Conservation (phyloP, 2,329 filamentous ascomycete species). For the Colletotrichum plurivorum region DNA sequence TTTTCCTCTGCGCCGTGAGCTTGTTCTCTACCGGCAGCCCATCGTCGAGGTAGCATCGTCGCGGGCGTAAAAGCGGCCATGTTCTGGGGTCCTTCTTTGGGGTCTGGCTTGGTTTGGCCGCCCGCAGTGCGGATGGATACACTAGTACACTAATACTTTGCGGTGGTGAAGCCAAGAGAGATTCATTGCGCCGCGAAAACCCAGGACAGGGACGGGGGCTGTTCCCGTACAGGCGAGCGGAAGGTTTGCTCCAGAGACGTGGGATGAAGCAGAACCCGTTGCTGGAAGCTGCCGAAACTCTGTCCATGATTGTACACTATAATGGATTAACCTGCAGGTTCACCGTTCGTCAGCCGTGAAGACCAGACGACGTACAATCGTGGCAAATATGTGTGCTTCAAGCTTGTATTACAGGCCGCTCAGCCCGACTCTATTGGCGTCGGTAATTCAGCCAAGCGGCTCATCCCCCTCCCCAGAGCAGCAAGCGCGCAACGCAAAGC, state of each 20-base stretch:
- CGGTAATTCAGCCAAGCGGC: not conserved
- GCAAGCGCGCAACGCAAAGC: not conserved
- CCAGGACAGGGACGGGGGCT: slow-evolving; percentile 24
- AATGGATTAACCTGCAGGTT: not conserved
- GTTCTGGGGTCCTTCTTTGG: not conserved
- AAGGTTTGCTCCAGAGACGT: slow-evolving; percentile 31
- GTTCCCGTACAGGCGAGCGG: slow-evolving; percentile 11
- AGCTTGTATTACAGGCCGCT: not conserved
- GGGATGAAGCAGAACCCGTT: slow-evolving; percentile 13
- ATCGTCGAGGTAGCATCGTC: slow-evolving; percentile 11
- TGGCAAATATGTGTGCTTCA: not conserved
- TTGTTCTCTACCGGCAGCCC: slow-evolving; percentile 20
- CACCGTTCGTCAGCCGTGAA: not conserved
- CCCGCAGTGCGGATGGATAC: too few species aligned
- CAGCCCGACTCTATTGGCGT: not conserved
- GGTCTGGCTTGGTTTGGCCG: too few species aligned
- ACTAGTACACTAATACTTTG: not conserved
- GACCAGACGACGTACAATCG: slow-evolving; percentile 4
- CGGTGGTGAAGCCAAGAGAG: not conserved
- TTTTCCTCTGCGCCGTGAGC: slow-evolving; percentile 10
- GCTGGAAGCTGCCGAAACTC: slow-evolving; percentile 35
- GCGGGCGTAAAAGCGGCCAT: slow-evolving; percentile 10
- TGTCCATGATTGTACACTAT: slow-evolving; percentile 20
- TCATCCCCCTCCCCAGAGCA: not conserved
- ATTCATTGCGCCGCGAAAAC: not conserved